phyloP scores from a whole-genome alignment of 768 basidiomycete genomes.

The Pulveroboletus sp. region DNA sequence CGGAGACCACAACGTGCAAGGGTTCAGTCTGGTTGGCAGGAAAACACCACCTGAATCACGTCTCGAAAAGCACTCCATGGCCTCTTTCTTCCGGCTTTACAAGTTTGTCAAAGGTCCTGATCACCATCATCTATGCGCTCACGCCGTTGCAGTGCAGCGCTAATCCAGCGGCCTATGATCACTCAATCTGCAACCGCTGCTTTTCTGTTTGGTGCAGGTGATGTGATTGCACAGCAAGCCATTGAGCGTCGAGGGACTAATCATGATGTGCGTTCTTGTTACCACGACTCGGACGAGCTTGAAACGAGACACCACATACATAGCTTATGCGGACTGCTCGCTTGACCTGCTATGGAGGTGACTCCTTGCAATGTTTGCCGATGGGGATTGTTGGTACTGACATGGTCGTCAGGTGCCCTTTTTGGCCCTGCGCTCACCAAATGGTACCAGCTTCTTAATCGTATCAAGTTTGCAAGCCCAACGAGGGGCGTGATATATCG shows the following conservation, averaged over 20 bases:
- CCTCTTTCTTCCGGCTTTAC: constrained; percentile 41
- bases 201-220: constrained; percentile 68
- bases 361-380: neutral
- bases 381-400: neutral
- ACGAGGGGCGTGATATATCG: constrained; percentile 56
- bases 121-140: neutral
- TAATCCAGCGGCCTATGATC: constrained; percentile 58
- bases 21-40: neutral
- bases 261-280: constrained; percentile 61
- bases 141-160: constrained; percentile 41
- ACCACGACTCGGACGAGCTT: neutral
- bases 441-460: constrained; percentile 73
- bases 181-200: constrained; percentile 60
- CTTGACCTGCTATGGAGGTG: constrained; percentile 71
- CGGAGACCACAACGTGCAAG: neutral
- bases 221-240: constrained; percentile 81
- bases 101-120: constrained; percentile 28
- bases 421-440: constrained; percentile 81
- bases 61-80: constrained; percentile 29
- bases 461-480: constrained; percentile 62
- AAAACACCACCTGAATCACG: neutral
- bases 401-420: constrained; percentile 43
- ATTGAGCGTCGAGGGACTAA: constrained; percentile 66
- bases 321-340: constrained; percentile 60
- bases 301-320: neutral